Conservation (phyloP, 2,329 filamentous ascomycete species). For the Rhexocercosporidium sp. region DNA sequence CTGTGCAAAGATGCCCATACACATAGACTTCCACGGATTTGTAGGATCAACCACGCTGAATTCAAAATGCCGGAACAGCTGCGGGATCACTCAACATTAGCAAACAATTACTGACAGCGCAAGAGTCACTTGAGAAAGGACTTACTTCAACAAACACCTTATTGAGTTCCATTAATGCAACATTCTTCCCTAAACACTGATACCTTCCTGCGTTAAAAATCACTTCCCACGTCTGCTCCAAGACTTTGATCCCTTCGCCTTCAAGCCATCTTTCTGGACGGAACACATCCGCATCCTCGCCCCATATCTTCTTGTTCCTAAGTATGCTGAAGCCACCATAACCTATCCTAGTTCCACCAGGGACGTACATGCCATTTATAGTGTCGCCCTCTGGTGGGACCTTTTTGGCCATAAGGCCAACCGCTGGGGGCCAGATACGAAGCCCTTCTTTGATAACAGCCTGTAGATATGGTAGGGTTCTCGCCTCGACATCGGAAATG, state of each 20-base stretch:
- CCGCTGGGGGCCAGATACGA: conserved; percentile 52
- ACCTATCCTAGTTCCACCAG: neutral
- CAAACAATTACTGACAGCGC: too few species aligned
- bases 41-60: neutral
- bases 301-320: conserved; percentile 42
- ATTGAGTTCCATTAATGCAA: neutral
- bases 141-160: neutral
- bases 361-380: neutral
- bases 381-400: conserved; percentile 18
- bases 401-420: conserved; percentile 34
- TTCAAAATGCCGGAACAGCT: neutral
- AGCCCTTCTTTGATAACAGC: conserved; percentile 56
- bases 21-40: neutral
- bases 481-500: conserved; percentile 45
- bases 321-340: neutral
- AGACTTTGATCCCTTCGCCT: neutral
- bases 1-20: neutral
- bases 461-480: conserved; percentile 52
- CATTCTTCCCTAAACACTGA: neutral
- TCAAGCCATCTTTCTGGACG: conserved; percentile 54
- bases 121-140: neutral
- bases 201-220: neutral
- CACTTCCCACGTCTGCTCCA: neutral
- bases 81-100: neutral
- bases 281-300: conserved; percentile 47